Evolutionary conservation across 192 early-diverging fungal species (phyloP), one percentile per base, ranked within the genome.

Genomic region (Backusella westeae): DNA sequence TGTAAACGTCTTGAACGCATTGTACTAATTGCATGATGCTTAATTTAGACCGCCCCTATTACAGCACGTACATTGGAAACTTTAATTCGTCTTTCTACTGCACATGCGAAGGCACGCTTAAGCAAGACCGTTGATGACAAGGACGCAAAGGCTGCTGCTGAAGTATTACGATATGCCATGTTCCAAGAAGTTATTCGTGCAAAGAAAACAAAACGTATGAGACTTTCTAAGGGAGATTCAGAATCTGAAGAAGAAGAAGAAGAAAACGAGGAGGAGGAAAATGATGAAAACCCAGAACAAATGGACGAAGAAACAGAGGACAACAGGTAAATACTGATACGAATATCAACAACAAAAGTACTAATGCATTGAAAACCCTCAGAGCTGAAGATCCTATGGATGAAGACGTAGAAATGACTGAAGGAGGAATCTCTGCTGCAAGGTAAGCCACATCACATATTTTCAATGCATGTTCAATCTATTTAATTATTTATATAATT

Each of bases 21-120:
- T 34, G 5, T 21, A 74, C 46, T 65, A 29, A 74, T 29, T 75
- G 52, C 5, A 38, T 26, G n/a, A 70, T 69, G 8, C 74, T 44
- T 69, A 3, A 36, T 67, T 3, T 76, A 95, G 86, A 98, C 97
- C 1, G 88, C 96, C 38, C 98, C 98, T n/a, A 89, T 98, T 73
- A 99, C 98, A 12, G 92, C 96, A n/a, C 95, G 98, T 89, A 97
- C 98, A 19, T 87, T 99, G 21, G 98, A 99, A 83, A 98, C 98
- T 3, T 87, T 99, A 44, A 98, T 99, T 79, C 95, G 98, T 85
- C 83, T 99, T 72, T 91, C 96, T 1, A 97, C 98, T 6, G 96
- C 98, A 15, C 96, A 99, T 81, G 97, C 98, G 63, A 99, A 99
- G 86, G 85, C 90, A 65, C 89, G 98, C 32, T 84, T 99, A 77